Conservation (phyloP, 441 rosid species). For the Brassica balearica region DNA sequence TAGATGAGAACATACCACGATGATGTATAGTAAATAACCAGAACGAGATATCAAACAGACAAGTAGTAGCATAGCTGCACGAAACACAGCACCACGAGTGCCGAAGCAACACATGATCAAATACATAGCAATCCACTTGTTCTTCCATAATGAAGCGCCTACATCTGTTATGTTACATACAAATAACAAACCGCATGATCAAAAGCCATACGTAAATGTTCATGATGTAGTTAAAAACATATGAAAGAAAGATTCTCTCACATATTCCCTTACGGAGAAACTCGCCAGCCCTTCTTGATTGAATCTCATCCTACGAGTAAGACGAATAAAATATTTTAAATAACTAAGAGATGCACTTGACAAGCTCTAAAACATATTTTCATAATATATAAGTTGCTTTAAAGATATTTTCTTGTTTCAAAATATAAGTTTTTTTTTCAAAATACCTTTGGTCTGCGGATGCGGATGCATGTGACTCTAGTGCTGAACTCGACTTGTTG, state of each 20-base stretch:
- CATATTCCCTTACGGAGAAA: slow-evolving; percentile 4
- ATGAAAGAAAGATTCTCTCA: background rate
- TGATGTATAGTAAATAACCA: slow-evolving; percentile 2
- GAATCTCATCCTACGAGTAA: background rate
- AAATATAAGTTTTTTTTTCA: too few species aligned
- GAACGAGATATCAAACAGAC: background rate
- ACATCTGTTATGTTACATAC: background rate
- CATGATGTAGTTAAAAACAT: background rate
- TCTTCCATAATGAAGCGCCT: background rate
- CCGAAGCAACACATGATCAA: slow-evolving; percentile 6
- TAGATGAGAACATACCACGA: background rate
- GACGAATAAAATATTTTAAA: background rate
- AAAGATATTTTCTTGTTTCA: background rate
- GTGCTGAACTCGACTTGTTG: background rate
- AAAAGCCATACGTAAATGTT: background rate
- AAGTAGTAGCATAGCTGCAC: slow-evolving; percentile 2
- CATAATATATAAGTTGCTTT: background rate
- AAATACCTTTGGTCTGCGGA: background rate
- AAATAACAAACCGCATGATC: background rate
- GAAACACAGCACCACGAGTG: slow-evolving; percentile 1
- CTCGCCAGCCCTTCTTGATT: background rate
- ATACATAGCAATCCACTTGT: background rate
- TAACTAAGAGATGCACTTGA: background rate
- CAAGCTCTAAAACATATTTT: background rate
- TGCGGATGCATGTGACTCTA: background rate